These are phyloP conservation scores for Aspergillus cavernicola DNA, from an alignment of 495 filamentous ascomycete genomes.

Conservation along the genomic window DNA sequence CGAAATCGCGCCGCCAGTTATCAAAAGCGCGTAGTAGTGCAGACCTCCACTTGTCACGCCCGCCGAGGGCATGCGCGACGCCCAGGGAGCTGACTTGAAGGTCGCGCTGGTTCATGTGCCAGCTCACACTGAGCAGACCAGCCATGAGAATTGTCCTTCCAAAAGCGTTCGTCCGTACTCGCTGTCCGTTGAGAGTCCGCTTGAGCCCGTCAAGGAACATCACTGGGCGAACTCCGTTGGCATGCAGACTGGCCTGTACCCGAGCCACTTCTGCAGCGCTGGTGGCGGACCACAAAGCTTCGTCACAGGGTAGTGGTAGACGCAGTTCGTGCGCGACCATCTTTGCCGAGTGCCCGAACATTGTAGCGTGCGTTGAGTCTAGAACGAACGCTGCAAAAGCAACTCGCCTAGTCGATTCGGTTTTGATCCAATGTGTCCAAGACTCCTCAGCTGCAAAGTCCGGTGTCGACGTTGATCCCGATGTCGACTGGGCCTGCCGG, in stretches of 20 bases:
- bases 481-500: constrained; percentile 43
- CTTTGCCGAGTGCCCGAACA: constrained; percentile 96
- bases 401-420: constrained; percentile 83
- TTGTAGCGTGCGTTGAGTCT: constrained; percentile 93
- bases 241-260: constrained; percentile 76
- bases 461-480: constrained; percentile 57
- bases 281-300: constrained; percentile 88
- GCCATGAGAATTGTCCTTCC: constrained; percentile 96
- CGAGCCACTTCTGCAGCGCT: constrained; percentile 84
- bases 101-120: constrained; percentile 97
- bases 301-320: constrained; percentile 88
- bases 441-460: constrained; percentile 75
- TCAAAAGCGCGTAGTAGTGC: constrained; percentile 88
- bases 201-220: constrained; percentile 92
- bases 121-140: constrained; percentile 86
- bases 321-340: constrained; percentile 98
- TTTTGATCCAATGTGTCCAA: constrained; percentile 96
- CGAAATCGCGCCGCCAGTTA: constrained; percentile 91
- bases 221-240: constrained; percentile 79
- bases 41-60: constrained; percentile 88
- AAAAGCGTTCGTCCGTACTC: constrained; percentile 89
- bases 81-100: constrained; percentile 88
- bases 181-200: constrained; percentile 79
- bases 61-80: constrained; percentile 74
- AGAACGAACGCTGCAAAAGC: constrained; percentile 95